A percentile compares a stretch with the other conserved stretches of the same genome.
phyloP scores from a whole-genome alignment of 108 stramenopile genomes.

The Nitzschia sp. region DNA sequence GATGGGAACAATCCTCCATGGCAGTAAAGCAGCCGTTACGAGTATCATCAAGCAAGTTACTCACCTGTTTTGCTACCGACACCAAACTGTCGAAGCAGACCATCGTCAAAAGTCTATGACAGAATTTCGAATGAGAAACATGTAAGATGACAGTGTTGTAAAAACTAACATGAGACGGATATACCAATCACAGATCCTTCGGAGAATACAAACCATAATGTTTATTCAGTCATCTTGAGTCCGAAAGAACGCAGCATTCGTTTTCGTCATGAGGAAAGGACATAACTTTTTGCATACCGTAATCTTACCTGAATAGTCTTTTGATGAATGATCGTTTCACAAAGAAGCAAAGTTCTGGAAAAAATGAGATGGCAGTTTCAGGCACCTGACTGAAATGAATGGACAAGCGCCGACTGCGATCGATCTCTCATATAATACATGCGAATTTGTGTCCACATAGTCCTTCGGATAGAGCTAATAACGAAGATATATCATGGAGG shows the following conservation, averaged over 20 bases:
- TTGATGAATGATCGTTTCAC: too few relatives aligned
- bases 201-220: conserved; percentile 43
- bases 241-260: conserved; percentile 3
- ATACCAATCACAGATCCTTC: conserved; percentile 21
- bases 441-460: conserved; percentile 40
- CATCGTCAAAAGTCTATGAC: background rate
- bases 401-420: too few relatives aligned
- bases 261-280: conserved; percentile 28
- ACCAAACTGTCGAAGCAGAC: background rate
- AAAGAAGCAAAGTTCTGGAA: too few relatives aligned
- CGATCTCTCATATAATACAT: conserved; percentile 55
- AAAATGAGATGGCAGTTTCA: too few relatives aligned
- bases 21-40: conserved; percentile 41
- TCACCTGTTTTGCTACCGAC: too few relatives aligned
- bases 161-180: too few relatives aligned
- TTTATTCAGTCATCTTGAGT: conserved; percentile 22
- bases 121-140: background rate
- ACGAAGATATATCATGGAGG: conserved; percentile 36
- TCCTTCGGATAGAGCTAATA: conserved; percentile 51
- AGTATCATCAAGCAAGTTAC: too few relatives aligned
- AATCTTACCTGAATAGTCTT: too few relatives aligned
- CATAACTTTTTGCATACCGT: too few relatives aligned
- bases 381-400: too few relatives aligned
- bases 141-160: background rate
- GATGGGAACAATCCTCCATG: conserved; percentile 42